phyloP scores from a whole-genome alignment of 2,329 filamentous ascomycete genomes.

The Erysiphe pulchra region DNA sequence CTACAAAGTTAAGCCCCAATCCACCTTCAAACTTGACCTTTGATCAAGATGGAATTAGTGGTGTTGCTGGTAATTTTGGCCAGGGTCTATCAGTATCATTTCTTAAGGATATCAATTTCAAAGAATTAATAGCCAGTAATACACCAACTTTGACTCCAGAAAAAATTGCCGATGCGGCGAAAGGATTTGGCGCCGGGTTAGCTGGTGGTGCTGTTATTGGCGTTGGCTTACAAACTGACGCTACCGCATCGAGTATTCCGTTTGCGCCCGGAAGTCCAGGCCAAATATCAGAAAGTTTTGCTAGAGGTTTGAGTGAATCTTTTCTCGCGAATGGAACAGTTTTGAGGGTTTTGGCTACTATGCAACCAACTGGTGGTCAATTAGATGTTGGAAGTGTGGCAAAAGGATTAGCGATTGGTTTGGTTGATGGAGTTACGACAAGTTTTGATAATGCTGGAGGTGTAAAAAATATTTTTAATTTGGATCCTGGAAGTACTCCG shows the following conservation, averaged over 20 bases:
- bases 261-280: neutral
- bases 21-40: conserved; percentile 1
- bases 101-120: conserved; percentile 1
- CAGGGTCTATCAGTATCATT: conserved; percentile 1
- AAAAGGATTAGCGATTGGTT: conserved; percentile 14
- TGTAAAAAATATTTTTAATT: conserved; percentile 1
- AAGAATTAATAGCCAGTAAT: neutral
- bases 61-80: conserved; percentile 3
- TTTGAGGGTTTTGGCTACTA: conserved; percentile 6
- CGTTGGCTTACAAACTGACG: conserved; percentile 3
- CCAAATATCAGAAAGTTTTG: conserved; percentile 8
- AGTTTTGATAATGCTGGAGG: conserved; percentile 8
- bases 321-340: conserved; percentile 14
- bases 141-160: neutral
- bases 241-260: neutral
- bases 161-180: neutral
- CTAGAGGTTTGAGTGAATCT: conserved; percentile 11
- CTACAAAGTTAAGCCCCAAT: neutral
- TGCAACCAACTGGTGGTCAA: neutral
- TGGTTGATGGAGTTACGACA: conserved; percentile 15
- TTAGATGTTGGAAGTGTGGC: conserved; percentile 10
- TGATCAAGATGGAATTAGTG: conserved; percentile 2
- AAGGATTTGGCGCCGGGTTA: conserved; percentile 4
- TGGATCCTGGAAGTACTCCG: conserved; percentile 4
- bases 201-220: conserved; percentile 5